phyloP scores from a whole-genome alignment of 2,329 filamentous ascomycete species.

The Aspergillus thermomutatus region DNA sequence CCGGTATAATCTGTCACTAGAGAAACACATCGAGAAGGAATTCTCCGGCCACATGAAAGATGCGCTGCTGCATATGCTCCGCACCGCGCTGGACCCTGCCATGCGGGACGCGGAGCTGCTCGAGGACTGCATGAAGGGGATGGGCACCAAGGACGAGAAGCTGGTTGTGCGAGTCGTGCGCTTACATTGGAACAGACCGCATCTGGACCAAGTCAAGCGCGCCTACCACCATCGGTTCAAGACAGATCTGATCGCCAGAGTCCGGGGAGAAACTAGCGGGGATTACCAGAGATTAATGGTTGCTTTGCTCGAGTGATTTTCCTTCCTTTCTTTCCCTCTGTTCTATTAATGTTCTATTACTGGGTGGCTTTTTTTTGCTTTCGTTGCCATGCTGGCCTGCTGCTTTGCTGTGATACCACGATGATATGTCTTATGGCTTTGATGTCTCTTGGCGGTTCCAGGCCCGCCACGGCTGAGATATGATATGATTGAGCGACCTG shows the following conservation, averaged over 20 bases:
- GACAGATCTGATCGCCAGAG: constrained; percentile 63
- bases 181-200: constrained; percentile 75
- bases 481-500: not conserved
- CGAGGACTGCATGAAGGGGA: constrained; percentile 82
- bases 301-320: constrained; percentile 52
- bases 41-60: constrained; percentile 93
- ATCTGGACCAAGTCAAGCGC: constrained; percentile 72
- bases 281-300: constrained; percentile 77
- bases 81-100: constrained; percentile 72
- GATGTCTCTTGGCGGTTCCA: not conserved
- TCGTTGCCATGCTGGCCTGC: not conserved
- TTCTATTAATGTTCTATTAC: not conserved
- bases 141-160: constrained; percentile 81
- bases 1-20: constrained; percentile 67
- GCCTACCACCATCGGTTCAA: constrained; percentile 72
- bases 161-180: constrained; percentile 75
- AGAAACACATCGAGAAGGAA: constrained; percentile 71
- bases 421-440: not conserved
- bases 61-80: constrained; percentile 76
- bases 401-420: not conserved
- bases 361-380: not conserved
- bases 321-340: not conserved
- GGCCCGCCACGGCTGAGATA: not conserved
- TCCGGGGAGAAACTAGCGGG: constrained; percentile 79
- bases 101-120: constrained; percentile 77